Evolutionary conservation across 495 filamentous ascomycete genomes (phyloP).

Genomic region (Xylaria longipes): DNA sequence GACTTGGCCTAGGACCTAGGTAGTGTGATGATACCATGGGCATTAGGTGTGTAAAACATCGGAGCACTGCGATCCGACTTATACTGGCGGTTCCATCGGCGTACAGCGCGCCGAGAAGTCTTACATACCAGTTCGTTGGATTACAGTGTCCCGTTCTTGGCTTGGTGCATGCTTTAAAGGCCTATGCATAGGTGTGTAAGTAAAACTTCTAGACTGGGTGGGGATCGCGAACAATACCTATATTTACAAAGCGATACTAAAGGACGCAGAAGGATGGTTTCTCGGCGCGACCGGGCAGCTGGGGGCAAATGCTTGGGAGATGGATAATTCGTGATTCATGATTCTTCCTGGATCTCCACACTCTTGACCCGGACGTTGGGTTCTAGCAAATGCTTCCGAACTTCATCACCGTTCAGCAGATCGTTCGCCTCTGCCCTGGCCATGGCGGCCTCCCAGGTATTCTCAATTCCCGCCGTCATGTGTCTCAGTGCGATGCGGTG

Average conservation of each 20-base stretch:
- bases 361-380: conserved; percentile 13
- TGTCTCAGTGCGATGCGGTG: conserved; percentile 48
- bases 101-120: not conserved
- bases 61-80: not conserved
- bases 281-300: no score
- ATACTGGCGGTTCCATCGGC: not conserved
- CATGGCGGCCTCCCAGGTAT: conserved; percentile 47
- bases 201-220: no score
- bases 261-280: no score
- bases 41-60: not conserved
- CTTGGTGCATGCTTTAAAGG: no score
- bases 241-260: no score
- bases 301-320: not conserved
- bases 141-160: not conserved
- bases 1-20: not conserved
- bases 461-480: conserved; percentile 50
- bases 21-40: not conserved
- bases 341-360: not conserved
- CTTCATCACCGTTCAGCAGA: conserved; percentile 42
- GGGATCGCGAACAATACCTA: no score
- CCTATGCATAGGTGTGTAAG: no score
- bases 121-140: not conserved
- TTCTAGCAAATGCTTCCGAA: not conserved
- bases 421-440: conserved; percentile 51
- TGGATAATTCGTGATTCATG: not conserved